Evolutionary conservation across 495 filamentous ascomycete genomes (phyloP).

Genomic region (Penicillium tannophilum): DNA sequence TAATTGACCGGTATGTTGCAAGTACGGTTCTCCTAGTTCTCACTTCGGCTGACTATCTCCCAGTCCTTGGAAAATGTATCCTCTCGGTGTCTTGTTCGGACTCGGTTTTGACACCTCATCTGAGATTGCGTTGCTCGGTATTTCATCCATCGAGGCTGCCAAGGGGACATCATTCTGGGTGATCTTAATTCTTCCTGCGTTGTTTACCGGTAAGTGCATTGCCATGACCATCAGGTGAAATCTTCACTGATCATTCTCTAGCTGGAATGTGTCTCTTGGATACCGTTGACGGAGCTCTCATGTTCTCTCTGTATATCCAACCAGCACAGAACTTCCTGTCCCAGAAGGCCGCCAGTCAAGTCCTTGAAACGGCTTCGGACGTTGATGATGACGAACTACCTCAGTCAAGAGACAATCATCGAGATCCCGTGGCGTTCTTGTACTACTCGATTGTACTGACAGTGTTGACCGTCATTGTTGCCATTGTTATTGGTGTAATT

Average conservation of each 20-base stretch:
- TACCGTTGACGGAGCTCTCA: constrained; percentile 88
- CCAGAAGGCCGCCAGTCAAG: constrained; percentile 24
- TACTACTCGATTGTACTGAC: constrained; percentile 96
- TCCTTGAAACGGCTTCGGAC: constrained; percentile 16
- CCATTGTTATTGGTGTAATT: constrained; percentile 80
- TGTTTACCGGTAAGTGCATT: constrained; percentile 74
- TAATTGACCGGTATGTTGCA: constrained; percentile 67
- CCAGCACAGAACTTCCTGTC: constrained; percentile 50
- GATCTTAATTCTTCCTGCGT: constrained; percentile 85
- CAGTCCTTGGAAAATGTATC: constrained; percentile 95
- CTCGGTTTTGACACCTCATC: constrained; percentile 95
- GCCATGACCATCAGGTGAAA: not conserved
- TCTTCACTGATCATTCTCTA: constrained; percentile 14
- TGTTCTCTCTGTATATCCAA: constrained; percentile 91
- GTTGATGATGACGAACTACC: constrained; percentile 27
- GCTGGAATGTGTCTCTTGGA: constrained; percentile 92
- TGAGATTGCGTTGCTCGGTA: constrained; percentile 89
- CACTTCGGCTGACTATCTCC: not conserved
- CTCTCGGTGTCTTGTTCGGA: constrained; percentile 86
- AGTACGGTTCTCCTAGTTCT: not conserved
- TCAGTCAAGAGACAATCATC: constrained; percentile 38
- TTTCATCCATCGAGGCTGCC: constrained; percentile 81
- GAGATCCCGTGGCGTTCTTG: constrained; percentile 81
- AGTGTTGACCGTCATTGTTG: constrained; percentile 82
- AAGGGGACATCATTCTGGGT: constrained; percentile 90